Conservation (phyloP, 495 filamentous ascomycete genomes). For the Viridothelium virens region DNA sequence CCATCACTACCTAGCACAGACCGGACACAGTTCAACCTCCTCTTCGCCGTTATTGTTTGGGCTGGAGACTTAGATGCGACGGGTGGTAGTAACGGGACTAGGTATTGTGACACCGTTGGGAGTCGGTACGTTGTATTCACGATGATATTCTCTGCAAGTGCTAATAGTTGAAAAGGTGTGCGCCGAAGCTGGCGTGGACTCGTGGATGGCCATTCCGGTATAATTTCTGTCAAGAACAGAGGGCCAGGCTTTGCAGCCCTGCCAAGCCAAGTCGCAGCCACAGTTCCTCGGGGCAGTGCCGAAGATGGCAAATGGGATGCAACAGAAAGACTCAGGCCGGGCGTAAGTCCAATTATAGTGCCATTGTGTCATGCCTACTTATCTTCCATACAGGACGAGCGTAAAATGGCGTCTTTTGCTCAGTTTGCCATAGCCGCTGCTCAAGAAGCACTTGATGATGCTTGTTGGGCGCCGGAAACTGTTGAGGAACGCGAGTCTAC, state of each 20-base stretch:
- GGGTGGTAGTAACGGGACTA: constrained; percentile 90
- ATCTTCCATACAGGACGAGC: constrained; percentile 49
- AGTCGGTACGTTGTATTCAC: constrained; percentile 45
- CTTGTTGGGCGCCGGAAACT: constrained; percentile 62
- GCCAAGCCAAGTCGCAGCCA: constrained; percentile 74
- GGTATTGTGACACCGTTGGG: constrained; percentile 88
- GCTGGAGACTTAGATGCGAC: constrained; percentile 52
- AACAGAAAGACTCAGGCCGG: constrained; percentile 60
- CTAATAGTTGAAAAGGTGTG: constrained; percentile 45
- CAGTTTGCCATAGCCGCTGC: constrained; percentile 86
- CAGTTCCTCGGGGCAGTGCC: constrained; percentile 58
- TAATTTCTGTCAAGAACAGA: constrained; percentile 58
- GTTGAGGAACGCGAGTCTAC: constrained; percentile 58
- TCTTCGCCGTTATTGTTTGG: too few species aligned
- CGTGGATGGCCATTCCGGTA: constrained; percentile 68
- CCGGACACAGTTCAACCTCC: too few species aligned
- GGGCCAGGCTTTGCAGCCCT: constrained; percentile 57
- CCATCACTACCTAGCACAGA: too few species aligned
- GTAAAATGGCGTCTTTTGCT: constrained; percentile 83
- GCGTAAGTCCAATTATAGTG: constrained; percentile 38
- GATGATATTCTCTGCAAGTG: neutral
- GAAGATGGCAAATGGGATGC: constrained; percentile 60
- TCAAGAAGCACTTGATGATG: constrained; percentile 78
- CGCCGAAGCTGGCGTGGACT: constrained; percentile 73
- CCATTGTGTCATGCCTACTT: constrained; percentile 2